Percentiles rank a stretch among this genome's conserved stretches.
These are phyloP conservation scores for Areca catechu DNA, from an alignment of 176 grass and related monocot genomes.

Conservation along the genomic window DNA sequence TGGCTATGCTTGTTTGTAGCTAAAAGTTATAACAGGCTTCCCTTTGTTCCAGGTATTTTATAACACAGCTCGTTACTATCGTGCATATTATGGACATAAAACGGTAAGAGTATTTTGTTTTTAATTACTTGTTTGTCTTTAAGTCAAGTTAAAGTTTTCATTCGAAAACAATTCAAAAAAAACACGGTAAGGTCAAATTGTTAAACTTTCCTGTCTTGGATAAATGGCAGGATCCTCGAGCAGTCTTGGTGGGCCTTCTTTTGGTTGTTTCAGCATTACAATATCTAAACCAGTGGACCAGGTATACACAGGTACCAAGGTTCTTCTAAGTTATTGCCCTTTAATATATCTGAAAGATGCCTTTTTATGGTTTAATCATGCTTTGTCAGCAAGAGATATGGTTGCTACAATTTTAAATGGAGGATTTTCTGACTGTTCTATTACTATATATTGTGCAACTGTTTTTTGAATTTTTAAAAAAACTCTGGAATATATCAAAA, in stretches of 20 bases:
- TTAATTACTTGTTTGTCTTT: not conserved
- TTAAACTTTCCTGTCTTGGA: not conserved
- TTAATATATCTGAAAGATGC: too few relatives aligned
- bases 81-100: slow-evolving; percentile 78
- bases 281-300: slow-evolving; percentile 77
- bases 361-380: not conserved
- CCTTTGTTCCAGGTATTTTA: slow-evolving; percentile 64
- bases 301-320: slow-evolving; percentile 68
- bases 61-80: slow-evolving; percentile 81
- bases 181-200: too few relatives aligned
- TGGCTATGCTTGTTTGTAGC: too few relatives aligned
- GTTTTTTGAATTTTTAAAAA: too few relatives aligned
- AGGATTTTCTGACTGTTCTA: too few relatives aligned
- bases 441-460: too few relatives aligned
- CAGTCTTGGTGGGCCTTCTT: slow-evolving; percentile 85
- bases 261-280: slow-evolving; percentile 80
- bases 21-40: not conserved
- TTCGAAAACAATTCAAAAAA: too few relatives aligned
- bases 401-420: too few relatives aligned
- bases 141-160: not conserved
- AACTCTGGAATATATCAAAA: too few relatives aligned
- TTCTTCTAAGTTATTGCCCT: too few relatives aligned
- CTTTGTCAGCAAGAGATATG: not conserved
- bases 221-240: slow-evolving; percentile 68
- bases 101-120: slow-evolving; percentile 32